These are phyloP conservation scores for Torulaspora indica DNA, from an alignment of 805 yeast genomes.

Conservation along the genomic window DNA sequence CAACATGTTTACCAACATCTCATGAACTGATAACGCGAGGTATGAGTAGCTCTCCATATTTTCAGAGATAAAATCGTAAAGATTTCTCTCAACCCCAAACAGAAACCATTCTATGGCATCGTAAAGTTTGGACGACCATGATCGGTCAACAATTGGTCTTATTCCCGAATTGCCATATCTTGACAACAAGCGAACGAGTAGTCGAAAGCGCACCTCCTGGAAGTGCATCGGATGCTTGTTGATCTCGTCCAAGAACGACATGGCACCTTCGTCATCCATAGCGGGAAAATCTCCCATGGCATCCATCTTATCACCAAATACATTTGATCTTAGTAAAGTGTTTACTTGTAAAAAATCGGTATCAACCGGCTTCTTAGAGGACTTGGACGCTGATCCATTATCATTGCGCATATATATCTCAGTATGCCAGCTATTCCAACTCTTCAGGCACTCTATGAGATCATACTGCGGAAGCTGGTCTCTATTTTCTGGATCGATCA, in stretches of 20 bases:
- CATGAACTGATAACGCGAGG: constrained; percentile 40
- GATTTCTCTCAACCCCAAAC: constrained; percentile 30
- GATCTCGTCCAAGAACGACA: constrained; percentile 22
- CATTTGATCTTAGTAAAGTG: constrained; percentile 33
- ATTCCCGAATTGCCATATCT: constrained; percentile 8
- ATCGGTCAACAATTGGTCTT: constrained; percentile 37
- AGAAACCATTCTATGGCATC: constrained; percentile 34
- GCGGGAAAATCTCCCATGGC: constrained; percentile 1
- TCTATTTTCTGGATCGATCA: neutral
- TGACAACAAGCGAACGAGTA: constrained; percentile 30
- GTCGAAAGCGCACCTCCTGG: constrained; percentile 37
- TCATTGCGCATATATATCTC: constrained; percentile 29
- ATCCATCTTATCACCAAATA: constrained; percentile 22
- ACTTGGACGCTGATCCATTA: constrained; percentile 6
- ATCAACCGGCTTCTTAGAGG: constrained; percentile 5
- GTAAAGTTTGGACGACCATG: constrained; percentile 40
- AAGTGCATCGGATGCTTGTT: constrained; percentile 35
- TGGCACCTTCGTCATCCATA: constrained; percentile 5
- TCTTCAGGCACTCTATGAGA: constrained; percentile 34
- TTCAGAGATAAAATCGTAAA: constrained; percentile 20
- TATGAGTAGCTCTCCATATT: constrained; percentile 13
- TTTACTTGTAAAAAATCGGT: constrained; percentile 27
- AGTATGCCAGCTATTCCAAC: constrained; percentile 37
- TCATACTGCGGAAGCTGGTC: constrained; percentile 21
- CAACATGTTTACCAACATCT: constrained; percentile 44